Base-by-base conservation (phyloP, 1,284 basidiomycete species). In the Apiotrichum porosum region DNA sequence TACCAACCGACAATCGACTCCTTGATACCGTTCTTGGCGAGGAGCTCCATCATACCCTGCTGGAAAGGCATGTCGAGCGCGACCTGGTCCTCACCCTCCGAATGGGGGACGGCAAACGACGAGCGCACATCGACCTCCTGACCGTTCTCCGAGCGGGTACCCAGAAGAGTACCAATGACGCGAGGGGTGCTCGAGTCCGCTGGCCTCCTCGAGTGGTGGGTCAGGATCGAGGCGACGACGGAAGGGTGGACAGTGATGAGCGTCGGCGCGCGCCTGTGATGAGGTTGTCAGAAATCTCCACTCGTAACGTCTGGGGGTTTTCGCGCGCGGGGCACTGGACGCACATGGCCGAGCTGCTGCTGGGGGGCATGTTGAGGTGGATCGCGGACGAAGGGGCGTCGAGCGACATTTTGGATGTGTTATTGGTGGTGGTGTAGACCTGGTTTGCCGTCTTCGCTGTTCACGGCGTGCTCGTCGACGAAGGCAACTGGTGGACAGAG, bases 61-160 rank as follows among this genome's bases (percentile, higher is more conserved):
- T 95, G 91, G 75, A 97, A 94, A 53, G 95, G 92, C 82, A 92
- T 89, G 72, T 97, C 93, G 54, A 97, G 86, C 9, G 88, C 89
- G 37, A 92, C 88, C 75, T 91, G 88, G 63, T 91, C 88, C 62
- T 83, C 84, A 38, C 86, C 89, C 77, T 97, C 94, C 63, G 83
- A 86, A 71, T 95, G 90, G 42, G 91, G 80, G 22, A 94, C 89
- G 30, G 88, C 89, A 66, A 94, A 94, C 19, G 85, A 82, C 47
- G 83, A 84, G 55, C 83, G 81, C 51, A 95, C 82, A 58, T 90
- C 84, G 24, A 76, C 65, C 57, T 87, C 77, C 52, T 81, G 79
- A 37, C 78, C 78, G 39, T 66, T 67, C 52, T 90, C 84, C 38
- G 81, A 83, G 60, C 93, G 83, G 41, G 81, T 83, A 13, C 94